Base-by-base conservation (phyloP, 2,329 filamentous ascomycete species). In the Gnomoniopsis sp. region DNA sequence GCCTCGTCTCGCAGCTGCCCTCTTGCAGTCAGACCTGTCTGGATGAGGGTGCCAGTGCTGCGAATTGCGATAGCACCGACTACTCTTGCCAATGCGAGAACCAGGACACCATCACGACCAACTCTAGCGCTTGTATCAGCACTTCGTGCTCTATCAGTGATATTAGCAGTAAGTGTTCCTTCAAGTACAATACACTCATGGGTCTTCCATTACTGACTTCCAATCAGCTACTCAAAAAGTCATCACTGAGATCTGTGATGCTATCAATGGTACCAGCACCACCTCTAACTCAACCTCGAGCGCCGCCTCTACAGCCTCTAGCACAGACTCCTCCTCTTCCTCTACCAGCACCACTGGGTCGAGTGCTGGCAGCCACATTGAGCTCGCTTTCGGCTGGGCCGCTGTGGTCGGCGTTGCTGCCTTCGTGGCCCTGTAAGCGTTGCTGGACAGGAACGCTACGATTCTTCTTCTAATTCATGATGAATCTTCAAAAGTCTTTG, bases 41-140 rank as follows among this genome's bases (percentile, higher is more conserved):
- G 22, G 34, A 38, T 14, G 44, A 49, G 2, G 60, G 53, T n/a
- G 60, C 58, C 48, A 38, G 44, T 8, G 30, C 57, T n/a, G 54
- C 60, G 34, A 51, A 46, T 38, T 62, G 60, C 49, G 41, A 38
- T 15, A 33, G 50, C 15, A 57, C 52, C 22, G 60, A 62, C 21
- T 62, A 62, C 36, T 21, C 53, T 2, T 62, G 60, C 54, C 53
- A 57, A 30, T 62, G 60, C 17, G 34, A 49, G 22, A 60, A 62
- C 33, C 43, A 54, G 41, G 60, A 43, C 11, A 14, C 53, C 38
- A 49, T 62, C 14, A 44, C 48, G 36, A 6, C 50, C 41, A 55
- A 54, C 26, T 36, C 55, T 8, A 58, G 44, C 47, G 33, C 50
- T 3, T 62, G 60, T 34, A 22, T 62, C 47, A 49, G 30, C 1